Evolutionary conservation across 177 flowering plant species (phyloP).

Genomic region (Vitis hybrid): DNA sequence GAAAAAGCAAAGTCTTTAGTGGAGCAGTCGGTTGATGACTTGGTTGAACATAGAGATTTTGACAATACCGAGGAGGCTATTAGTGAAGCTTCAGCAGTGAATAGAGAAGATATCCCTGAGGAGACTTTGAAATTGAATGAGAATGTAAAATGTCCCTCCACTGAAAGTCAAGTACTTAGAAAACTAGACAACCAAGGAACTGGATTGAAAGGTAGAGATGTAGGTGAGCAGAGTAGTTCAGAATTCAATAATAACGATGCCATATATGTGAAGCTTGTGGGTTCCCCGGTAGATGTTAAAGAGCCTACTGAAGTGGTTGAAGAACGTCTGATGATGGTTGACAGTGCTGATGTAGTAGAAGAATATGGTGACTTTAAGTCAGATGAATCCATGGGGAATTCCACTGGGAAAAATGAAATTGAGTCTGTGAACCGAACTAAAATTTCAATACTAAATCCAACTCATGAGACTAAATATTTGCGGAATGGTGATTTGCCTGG

Average conservation of each 20-base stretch:
- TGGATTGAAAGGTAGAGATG: neutral
- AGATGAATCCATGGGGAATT: neutral
- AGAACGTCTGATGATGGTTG: neutral
- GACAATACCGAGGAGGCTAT: conserved; percentile 5
- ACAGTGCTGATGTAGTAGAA: neutral
- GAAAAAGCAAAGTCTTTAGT: neutral
- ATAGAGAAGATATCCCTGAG: neutral
- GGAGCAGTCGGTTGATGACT: neutral
- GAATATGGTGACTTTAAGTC: neutral
- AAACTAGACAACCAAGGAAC: neutral
- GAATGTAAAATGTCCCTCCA: conserved; percentile 1
- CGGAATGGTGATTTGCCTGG: neutral
- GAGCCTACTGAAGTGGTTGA: no score
- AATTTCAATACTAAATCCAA: no score
- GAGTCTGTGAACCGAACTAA: neutral
- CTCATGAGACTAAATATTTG: neutral
- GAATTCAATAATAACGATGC: no score
- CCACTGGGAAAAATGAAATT: neutral
- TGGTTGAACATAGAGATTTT: conserved; percentile 4
- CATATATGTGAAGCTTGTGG: no score
- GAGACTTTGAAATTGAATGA: conserved; percentile 4
- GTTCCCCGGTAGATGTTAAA: no score
- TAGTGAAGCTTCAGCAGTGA: conserved; percentile 6
- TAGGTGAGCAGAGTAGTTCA: no score
- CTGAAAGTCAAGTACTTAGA: neutral